Evolutionary conservation across 805 yeast species (phyloP), one percentile per base, ranked within the genome.

Genomic region (Lachancea lanzarotensis): DNA sequence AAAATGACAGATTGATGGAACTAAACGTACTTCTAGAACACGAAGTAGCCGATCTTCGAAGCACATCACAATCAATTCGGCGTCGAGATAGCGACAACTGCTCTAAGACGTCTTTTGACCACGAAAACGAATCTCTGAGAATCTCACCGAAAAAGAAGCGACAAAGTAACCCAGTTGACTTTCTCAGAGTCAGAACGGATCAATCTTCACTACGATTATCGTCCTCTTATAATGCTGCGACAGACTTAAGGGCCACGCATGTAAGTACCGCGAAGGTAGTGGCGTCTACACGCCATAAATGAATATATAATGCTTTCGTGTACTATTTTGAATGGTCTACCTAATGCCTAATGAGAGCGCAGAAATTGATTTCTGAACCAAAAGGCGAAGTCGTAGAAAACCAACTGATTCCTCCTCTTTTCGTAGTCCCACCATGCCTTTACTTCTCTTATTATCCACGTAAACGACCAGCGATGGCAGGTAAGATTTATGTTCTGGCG

Each of bases 401-500:
- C 49, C 36, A 63, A 44, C 38, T 60, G 60, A 20, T 60, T 61
- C 22, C 44, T 52, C 20, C 63, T 49, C 31, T 49, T 52, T 48
- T 63, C 64, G 38, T 51, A 63, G 11, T 40, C 47, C n/a, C 54
- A 29, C 65, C 64, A 60, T 3, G 54, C 54, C 31, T 37, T 42
- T 2, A 60, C 29, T 38, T 58, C 54, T n/a, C 43, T 40, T 42
- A 52, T 48, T 13, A 51, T 41, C 66, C 66, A 61, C 12, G 22
- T 34, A 7, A 55, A 22, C 8, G 62, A 52, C 64, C 66, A 59
- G 45, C 47, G 55, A 1, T 32, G 38, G 45, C 46, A 49, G 3
- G 43, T 30, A 10, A 33, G 26, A 40, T 53, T 52, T 10, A 56
- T 53, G 16, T 45, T 43, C 47, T 81, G 86, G 16, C 65, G 58